Evolutionary conservation across 768 basidiomycete species (phyloP), one percentile per base, ranked within the genome.

Genomic region (Serendipita sp.): DNA sequence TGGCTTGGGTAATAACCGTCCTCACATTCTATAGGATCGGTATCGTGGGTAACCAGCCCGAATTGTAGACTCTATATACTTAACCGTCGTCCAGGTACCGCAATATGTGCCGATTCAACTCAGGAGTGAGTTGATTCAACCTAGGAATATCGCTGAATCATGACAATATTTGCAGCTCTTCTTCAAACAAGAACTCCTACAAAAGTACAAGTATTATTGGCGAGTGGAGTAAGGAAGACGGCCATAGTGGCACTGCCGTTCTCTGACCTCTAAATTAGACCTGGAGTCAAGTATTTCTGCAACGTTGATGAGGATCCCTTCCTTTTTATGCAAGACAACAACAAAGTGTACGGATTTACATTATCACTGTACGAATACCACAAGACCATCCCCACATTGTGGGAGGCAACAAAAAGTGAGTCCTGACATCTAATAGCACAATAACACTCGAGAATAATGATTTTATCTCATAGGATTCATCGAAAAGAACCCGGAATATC

Each of bases 51-150:
- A 18, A 47, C 24, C 8, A 24, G n/a, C n/a, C n/a, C 7, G 48
- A 18, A 51, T 51, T 32, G n/a, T 8, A 32, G 18, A n/a, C 16
- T 32, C 8, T 7, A n/a, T 18, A 8, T 51, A 18, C 8, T 32
- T 51, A 18, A 51, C n/a, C 48, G n/a, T 51, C 48, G 30, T 8
- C 38, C 16, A 79, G 62, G 18, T 95, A 96, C 71, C 84, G 93
- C 45, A 92, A 95, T 69, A 95, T 96, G 94, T 96, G 94, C 74
- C 83, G 94, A 10, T 97, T 86, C 75, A 92, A 94, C 75, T 92
- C 89, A 54, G 92, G 90, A 37, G 89, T 91, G 73, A 69, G 84
- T 76, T n/a, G 3, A 37, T 11, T 56, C 10, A 64, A 44, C 13
- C 24, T 67, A 1, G 34, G 35, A 47, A 28, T 32, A 60, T 7